Evolutionary conservation across 202 grass and related monocot genomes (phyloP).

Genomic region (Tripidium arundinaceum): DNA sequence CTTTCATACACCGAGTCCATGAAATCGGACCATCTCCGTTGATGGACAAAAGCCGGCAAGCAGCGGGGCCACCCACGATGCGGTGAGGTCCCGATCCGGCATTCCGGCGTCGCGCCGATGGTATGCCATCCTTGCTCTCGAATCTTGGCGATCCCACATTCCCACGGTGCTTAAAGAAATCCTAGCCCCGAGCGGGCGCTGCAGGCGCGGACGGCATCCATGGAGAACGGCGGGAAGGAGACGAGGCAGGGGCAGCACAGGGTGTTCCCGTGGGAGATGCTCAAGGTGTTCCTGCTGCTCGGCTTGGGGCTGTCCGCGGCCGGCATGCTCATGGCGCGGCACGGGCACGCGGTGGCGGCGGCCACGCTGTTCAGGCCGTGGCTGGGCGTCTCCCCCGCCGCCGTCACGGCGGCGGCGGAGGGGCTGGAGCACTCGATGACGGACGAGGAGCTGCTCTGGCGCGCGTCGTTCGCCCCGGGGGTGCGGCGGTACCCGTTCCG

Average conservation of each 20-base stretch:
- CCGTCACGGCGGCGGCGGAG: too few relatives aligned
- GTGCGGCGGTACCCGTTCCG: too few relatives aligned
- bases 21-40: neutral
- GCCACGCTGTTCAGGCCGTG: too few relatives aligned
- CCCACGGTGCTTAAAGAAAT: neutral
- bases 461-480: too few relatives aligned
- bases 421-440: too few relatives aligned
- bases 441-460: too few relatives aligned
- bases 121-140: conserved; percentile 10
- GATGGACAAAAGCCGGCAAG: neutral
- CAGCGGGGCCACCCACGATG: conserved; percentile 11
- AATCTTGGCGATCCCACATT: conserved; percentile 21
- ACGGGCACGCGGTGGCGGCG: too few relatives aligned
- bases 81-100: neutral
- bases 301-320: too few relatives aligned
- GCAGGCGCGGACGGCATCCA: conserved; percentile 66
- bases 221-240: conserved; percentile 58
- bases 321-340: too few relatives aligned
- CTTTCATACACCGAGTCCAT: neutral
- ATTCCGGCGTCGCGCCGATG: conserved; percentile 20
- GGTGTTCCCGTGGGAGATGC: too few relatives aligned
- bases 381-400: too few relatives aligned
- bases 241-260: conserved; percentile 43
- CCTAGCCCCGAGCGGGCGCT: conserved; percentile 22
- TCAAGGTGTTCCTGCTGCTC: too few relatives aligned